A percentile compares a stretch with the other conserved stretches of the same genome.
Evolutionary conservation across 768 basidiomycete species (phyloP).

Genomic region (Chlorophyllum brunneum): DNA sequence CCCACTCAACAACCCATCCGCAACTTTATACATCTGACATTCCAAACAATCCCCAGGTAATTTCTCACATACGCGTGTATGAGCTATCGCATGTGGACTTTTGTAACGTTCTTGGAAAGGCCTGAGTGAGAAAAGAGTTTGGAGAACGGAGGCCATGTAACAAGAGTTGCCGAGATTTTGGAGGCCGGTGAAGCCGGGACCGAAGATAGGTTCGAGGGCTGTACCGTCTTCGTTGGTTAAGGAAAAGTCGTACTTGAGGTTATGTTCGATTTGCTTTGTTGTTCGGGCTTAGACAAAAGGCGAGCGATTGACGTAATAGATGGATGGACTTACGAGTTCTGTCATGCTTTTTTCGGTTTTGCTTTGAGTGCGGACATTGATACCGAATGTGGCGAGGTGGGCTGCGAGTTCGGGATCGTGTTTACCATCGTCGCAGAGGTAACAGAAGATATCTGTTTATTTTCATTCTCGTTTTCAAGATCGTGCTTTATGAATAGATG

Average conservation of each 20-base stretch:
- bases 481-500: not conserved
- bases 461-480: not conserved
- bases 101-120: slow-evolving; percentile 74
- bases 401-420: slow-evolving; percentile 68
- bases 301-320: not conserved
- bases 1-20: slow-evolving; percentile 90
- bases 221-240: slow-evolving; percentile 84
- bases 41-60: slow-evolving; percentile 87
- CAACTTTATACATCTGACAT: slow-evolving; percentile 91
- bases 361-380: slow-evolving; percentile 72
- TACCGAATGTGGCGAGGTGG: slow-evolving; percentile 83
- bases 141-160: slow-evolving; percentile 95
- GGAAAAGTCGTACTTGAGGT: slow-evolving; percentile 91
- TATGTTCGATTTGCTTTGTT: slow-evolving; percentile 91
- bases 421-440: slow-evolving; percentile 81
- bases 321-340: slow-evolving; percentile 62
- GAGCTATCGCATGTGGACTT: slow-evolving; percentile 42
- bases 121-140: slow-evolving; percentile 79
- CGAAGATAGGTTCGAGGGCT: slow-evolving; percentile 84
- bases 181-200: slow-evolving; percentile 85
- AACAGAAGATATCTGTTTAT: slow-evolving; percentile 86
- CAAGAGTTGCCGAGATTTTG: slow-evolving; percentile 96
- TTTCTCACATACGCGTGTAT: slow-evolving; percentile 12
- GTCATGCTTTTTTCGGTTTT: slow-evolving; percentile 99
- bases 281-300: not conserved